Evolutionary conservation across 768 basidiomycete species (phyloP).

Genomic region (Coprinopsis marcescibilis): DNA sequence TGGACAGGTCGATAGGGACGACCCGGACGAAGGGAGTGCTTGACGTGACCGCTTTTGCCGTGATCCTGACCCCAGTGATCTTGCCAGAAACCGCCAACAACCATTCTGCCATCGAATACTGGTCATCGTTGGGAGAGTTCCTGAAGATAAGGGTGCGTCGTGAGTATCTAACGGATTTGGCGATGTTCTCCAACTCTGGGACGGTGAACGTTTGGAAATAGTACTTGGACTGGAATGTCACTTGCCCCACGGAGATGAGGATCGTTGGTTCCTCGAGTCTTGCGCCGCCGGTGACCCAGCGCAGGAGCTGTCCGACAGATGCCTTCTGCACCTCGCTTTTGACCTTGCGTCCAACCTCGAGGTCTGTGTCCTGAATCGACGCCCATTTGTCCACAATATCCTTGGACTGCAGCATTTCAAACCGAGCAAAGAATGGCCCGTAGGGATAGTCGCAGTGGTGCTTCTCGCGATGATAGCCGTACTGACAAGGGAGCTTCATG

Average conservation of each 20-base stretch:
- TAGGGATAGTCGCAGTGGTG: slow-evolving; percentile 40
- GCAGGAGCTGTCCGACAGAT: slow-evolving; percentile 25
- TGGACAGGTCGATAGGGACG: slow-evolving; percentile 31
- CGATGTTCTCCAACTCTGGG: slow-evolving; percentile 28
- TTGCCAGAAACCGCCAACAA: slow-evolving; percentile 28
- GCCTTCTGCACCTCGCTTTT: slow-evolving; percentile 21
- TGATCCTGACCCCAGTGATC: slow-evolving; percentile 31
- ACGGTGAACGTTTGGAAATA: slow-evolving; percentile 34
- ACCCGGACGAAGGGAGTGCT: slow-evolving; percentile 27
- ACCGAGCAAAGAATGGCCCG: slow-evolving; percentile 30
- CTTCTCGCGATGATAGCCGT: slow-evolving; percentile 27
- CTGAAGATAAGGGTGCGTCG: slow-evolving; percentile 31
- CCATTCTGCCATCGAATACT: slow-evolving; percentile 38
- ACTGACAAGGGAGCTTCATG: slow-evolving; percentile 29
- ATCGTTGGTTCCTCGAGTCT: slow-evolving; percentile 28
- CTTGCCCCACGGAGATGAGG: slow-evolving; percentile 29
- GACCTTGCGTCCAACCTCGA: too few relatives aligned
- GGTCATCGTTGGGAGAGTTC: slow-evolving; percentile 24
- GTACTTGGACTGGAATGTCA: slow-evolving; percentile 28
- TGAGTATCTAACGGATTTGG: slow-evolving; percentile 27
- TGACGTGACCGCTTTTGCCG: slow-evolving; percentile 31
- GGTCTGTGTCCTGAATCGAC: slow-evolving; percentile 28
- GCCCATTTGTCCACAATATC: slow-evolving; percentile 31
- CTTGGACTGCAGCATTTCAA: slow-evolving; percentile 23
- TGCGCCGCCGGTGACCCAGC: slow-evolving; percentile 30